Evolutionary conservation across 2,329 filamentous ascomycete genomes (phyloP).

Genomic region (Fusarium sp.): DNA sequence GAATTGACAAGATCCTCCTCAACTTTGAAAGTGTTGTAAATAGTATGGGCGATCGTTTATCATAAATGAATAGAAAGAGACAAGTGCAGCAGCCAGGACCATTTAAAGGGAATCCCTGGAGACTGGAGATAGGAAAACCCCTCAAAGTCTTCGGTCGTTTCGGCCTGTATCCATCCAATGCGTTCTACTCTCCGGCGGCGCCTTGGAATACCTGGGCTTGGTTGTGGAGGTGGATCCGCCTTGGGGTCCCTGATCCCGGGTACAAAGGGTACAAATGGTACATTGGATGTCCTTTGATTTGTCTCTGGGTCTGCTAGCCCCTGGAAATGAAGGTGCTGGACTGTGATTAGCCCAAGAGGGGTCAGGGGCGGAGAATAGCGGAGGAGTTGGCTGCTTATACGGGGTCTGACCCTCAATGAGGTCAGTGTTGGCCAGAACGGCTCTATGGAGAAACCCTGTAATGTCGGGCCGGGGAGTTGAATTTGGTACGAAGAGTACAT

Average conservation of each 20-base stretch:
- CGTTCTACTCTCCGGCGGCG: constrained; percentile 34
- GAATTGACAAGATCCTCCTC: constrained; percentile 24
- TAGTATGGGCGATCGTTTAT: constrained; percentile 24
- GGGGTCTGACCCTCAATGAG: constrained; percentile 42
- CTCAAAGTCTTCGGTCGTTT: constrained; percentile 45
- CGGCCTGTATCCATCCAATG: constrained; percentile 31
- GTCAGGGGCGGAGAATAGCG: constrained; percentile 33
- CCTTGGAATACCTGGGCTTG: constrained; percentile 43
- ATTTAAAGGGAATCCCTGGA: constrained; percentile 39
- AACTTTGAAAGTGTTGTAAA: neutral
- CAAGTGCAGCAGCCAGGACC: constrained; percentile 32
- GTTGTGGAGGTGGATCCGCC: constrained; percentile 38
- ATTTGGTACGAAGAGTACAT: constrained; percentile 25
- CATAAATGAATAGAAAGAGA: constrained; percentile 21
- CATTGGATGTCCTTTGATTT: constrained; percentile 20
- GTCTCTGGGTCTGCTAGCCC: constrained; percentile 20
- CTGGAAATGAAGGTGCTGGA: neutral
- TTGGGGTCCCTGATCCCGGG: constrained; percentile 22
- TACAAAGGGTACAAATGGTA: constrained; percentile 36
- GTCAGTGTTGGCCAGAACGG: constrained; percentile 39
- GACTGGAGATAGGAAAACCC: constrained; percentile 44
- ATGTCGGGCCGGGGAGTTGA: constrained; percentile 26
- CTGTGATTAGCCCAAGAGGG: constrained; percentile 17
- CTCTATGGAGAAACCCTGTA: constrained; percentile 46
- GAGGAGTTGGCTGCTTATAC: constrained; percentile 42